phyloP scores from a whole-genome alignment of 1,284 basidiomycete genomes.

The Ceratobasidium sp. region DNA sequence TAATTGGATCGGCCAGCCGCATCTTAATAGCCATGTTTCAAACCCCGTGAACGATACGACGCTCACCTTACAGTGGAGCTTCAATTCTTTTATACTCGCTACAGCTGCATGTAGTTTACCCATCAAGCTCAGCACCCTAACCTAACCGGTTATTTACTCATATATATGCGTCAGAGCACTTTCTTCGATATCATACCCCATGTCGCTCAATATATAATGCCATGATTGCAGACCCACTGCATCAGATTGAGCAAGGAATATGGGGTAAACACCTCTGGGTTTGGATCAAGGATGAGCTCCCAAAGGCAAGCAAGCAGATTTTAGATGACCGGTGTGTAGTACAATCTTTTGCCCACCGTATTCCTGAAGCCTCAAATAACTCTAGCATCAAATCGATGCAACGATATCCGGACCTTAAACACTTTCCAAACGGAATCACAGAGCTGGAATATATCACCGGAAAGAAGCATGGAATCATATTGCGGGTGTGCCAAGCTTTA shows the following conservation, averaged over 20 bases:
- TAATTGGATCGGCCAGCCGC: neutral
- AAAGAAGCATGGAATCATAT: neutral
- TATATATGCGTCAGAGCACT: neutral
- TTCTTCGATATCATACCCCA: neutral
- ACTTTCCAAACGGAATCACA: neutral
- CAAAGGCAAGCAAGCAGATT: neutral
- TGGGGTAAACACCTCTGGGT: neutral
- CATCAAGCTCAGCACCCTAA: constrained; percentile 37
- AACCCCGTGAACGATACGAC: neutral
- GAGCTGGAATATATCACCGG: neutral
- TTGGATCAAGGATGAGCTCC: neutral
- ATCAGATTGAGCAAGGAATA: neutral
- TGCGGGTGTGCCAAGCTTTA: neutral
- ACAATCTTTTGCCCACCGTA: neutral
- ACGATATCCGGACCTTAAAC: neutral
- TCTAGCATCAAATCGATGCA: neutral
- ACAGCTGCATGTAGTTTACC: neutral
- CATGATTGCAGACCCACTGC: neutral
- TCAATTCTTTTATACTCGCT: neutral
- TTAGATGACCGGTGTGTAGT: neutral
- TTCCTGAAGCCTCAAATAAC: neutral
- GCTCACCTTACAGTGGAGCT: constrained; percentile 7
- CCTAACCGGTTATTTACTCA: no score
- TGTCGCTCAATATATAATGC: neutral
- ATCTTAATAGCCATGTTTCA: neutral